phyloP scores from a whole-genome alignment of 2,329 filamentous ascomycete genomes.

The Magnaporthiopsis rhizophila region DNA sequence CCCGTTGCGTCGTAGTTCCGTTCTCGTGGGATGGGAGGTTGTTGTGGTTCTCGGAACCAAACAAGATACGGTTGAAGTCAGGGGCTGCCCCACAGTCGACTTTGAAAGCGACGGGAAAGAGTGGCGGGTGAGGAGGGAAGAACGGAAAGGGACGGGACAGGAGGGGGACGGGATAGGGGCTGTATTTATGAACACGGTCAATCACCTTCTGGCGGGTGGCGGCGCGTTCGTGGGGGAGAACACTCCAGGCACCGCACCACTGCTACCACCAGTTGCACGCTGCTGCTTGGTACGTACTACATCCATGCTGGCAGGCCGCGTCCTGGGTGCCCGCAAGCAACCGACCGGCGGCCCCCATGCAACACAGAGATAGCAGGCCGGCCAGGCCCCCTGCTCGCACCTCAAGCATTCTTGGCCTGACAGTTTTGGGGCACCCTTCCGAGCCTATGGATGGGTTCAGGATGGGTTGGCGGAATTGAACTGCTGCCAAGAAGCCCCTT shows the following conservation, averaged over 20 bases:
- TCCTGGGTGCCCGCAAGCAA: too few relatives aligned
- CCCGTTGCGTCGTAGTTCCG: neutral
- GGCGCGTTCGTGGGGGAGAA: neutral
- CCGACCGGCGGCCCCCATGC: neutral
- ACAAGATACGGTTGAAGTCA: neutral
- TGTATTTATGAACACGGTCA: constrained; percentile 4
- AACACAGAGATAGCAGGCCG: neutral
- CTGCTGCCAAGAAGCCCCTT: constrained; percentile 4
- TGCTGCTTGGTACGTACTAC: too few relatives aligned
- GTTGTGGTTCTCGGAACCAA: neutral
- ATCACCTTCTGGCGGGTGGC: neutral
- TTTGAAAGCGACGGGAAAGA: neutral
- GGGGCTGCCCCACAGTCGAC: neutral
- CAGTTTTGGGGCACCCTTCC: constrained; percentile 6
- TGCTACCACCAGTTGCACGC: neutral
- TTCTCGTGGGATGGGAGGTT: neutral
- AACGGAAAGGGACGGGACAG: neutral
- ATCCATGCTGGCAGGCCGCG: too few relatives aligned
- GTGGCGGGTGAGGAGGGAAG: constrained; percentile 3
- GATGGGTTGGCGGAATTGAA: neutral
- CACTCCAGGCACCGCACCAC: neutral
- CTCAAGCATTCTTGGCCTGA: constrained; percentile 6
- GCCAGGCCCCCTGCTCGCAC: neutral
- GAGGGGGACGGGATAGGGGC: neutral
- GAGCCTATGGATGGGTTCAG: constrained; percentile 1